phyloP scores from a whole-genome alignment of 805 yeast genomes.

The Hanseniaspora lachancei region DNA sequence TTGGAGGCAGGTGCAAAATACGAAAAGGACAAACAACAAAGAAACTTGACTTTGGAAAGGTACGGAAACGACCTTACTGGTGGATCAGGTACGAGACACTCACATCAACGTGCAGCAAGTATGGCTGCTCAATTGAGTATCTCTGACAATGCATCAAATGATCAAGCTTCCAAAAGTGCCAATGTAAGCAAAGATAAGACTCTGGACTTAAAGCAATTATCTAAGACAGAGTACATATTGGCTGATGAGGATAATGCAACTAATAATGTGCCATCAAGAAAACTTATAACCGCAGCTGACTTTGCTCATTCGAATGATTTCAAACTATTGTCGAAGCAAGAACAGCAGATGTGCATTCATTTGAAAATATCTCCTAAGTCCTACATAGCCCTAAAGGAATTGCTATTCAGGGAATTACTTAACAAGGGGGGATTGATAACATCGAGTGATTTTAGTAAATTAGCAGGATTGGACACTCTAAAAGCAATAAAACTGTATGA shows the following conservation, averaged over 20 bases:
- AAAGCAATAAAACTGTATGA: slow-evolving; percentile 84
- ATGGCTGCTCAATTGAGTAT: slow-evolving; percentile 19
- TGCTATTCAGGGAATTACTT: slow-evolving; percentile 72
- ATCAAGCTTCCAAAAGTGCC: slow-evolving; percentile 15
- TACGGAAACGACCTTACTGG: slow-evolving; percentile 24
- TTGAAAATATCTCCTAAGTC: slow-evolving; percentile 85
- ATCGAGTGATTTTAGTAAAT: slow-evolving; percentile 72
- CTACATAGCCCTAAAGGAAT: slow-evolving; percentile 81
- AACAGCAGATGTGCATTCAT: slow-evolving; percentile 70
- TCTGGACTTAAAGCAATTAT: not conserved
- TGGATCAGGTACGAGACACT: slow-evolving; percentile 24
- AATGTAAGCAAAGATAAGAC: slow-evolving; percentile 5
- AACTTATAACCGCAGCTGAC: slow-evolving; percentile 42
- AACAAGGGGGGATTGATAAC: slow-evolving; percentile 74
- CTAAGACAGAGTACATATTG: not conserved
- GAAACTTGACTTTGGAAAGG: slow-evolving; percentile 51
- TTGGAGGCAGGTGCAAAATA: slow-evolving; percentile 71
- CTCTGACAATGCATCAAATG: slow-evolving; percentile 16
- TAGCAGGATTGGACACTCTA: slow-evolving; percentile 69
- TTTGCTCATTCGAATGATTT: slow-evolving; percentile 70
- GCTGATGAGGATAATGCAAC: not conserved
- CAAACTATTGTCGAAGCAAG: slow-evolving; percentile 73
- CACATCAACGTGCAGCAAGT: slow-evolving; percentile 22
- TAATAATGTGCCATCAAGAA: slow-evolving; percentile 24
- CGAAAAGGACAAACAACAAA: slow-evolving; percentile 72